Conservation (phyloP, 345 rosid genomes). For the Bruguiera parviflora region DNA sequence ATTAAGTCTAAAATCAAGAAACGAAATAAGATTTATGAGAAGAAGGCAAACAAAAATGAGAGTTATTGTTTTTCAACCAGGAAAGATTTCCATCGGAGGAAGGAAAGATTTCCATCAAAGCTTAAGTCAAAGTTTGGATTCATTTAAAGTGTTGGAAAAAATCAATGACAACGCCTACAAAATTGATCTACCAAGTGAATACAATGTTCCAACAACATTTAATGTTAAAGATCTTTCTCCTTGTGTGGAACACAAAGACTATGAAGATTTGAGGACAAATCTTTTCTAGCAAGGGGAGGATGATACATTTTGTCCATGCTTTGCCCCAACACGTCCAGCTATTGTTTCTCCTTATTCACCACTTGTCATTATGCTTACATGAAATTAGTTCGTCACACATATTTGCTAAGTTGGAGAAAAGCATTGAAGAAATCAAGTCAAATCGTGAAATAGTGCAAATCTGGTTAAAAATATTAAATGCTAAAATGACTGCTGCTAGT, state of each 20-base stretch:
- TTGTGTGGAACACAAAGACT: neutral
- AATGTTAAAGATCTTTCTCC: neutral
- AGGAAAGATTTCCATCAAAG: neutral
- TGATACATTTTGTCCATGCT: no score
- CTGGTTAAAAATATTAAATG: no score
- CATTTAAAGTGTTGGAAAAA: neutral
- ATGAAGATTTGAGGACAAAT: neutral
- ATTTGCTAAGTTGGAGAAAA: no score
- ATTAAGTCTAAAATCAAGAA: neutral
- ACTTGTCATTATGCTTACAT: no score
- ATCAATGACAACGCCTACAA: conserved; percentile 7
- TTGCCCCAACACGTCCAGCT: no score
- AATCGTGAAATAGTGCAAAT: no score
- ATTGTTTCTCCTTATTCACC: no score
- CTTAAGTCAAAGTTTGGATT: neutral
- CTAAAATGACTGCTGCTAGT: no score
- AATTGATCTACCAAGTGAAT: neutral
- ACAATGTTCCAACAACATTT: neutral
- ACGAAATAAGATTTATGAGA: neutral
- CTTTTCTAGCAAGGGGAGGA: neutral
- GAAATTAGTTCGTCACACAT: no score
- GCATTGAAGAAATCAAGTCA: no score
- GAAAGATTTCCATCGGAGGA: neutral
- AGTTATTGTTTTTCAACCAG: neutral
- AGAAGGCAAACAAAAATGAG: neutral